These are phyloP conservation scores for Tritrichomonas musculus DNA, from an alignment of 208 protist genomes.

Conservation along the genomic window DNA sequence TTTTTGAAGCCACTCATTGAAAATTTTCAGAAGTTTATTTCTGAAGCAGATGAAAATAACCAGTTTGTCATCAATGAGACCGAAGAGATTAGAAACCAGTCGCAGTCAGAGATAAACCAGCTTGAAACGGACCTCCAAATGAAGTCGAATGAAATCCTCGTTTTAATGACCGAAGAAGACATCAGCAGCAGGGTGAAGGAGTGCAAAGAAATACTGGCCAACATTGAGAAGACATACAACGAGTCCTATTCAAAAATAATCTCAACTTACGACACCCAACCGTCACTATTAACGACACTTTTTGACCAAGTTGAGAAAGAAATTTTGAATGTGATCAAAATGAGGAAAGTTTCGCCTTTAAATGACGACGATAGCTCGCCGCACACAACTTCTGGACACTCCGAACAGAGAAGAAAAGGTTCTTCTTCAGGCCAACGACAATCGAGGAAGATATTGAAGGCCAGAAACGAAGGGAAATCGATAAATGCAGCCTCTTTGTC, in stretches of 20 bases:
- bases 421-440: background rate
- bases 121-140: background rate
- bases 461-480: background rate
- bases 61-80: background rate
- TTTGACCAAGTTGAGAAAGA: background rate
- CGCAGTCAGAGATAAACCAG: background rate
- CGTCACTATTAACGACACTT: background rate
- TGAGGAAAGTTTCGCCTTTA: background rate
- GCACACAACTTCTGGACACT: background rate
- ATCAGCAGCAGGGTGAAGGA: background rate
- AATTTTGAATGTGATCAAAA: background rate
- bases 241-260: background rate
- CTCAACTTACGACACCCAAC: background rate
- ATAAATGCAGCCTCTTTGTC: background rate
- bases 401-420: no score
- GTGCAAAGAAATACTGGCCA: background rate
- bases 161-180: background rate
- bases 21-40: no score
- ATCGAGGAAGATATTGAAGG: background rate
- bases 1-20: no score
- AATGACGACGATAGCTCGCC: background rate
- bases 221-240: background rate
- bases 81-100: background rate
- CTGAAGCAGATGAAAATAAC: background rate
- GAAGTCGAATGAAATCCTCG: background rate